Evolutionary conservation across 495 filamentous ascomycete species (phyloP).

Genomic region (Neurospora discreta): DNA sequence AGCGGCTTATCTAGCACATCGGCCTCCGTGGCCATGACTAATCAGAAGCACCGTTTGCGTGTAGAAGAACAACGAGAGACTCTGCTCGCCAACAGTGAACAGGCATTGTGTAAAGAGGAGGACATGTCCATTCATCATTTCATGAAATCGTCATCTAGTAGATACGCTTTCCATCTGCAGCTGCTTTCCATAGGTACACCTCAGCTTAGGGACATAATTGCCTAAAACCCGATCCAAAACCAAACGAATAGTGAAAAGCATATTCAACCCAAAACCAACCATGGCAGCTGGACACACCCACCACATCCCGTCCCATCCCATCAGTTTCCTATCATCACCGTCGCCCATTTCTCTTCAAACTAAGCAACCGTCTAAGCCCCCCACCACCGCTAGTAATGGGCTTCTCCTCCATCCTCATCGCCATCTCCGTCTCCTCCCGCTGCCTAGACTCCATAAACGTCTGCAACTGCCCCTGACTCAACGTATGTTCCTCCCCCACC

Average conservation of each 20-base stretch:
- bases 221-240: neutral
- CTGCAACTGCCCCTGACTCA: conserved; percentile 2
- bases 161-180: neutral
- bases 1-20: neutral
- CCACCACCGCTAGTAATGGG: neutral
- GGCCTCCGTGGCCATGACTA: neutral
- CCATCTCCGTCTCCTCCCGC: neutral
- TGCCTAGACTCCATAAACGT: neutral
- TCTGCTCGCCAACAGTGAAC: neutral
- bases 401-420: conserved; percentile 1
- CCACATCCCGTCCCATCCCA: neutral
- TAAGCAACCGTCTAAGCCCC: conserved; percentile 12
- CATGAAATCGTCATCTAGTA: neutral
- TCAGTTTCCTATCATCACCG: neutral
- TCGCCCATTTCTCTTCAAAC: conserved; percentile 4
- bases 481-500: conserved; percentile 4
- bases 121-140: neutral
- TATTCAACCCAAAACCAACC: neutral
- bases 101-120: neutral
- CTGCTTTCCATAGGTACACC: neutral
- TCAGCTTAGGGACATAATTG: neutral
- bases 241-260: neutral
- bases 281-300: neutral
- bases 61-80: neutral
- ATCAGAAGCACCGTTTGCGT: neutral